Evolutionary conservation across 495 filamentous ascomycete genomes (phyloP), one percentile per base, ranked within the genome.

Genomic region (Aspergillus bertholletiae): DNA sequence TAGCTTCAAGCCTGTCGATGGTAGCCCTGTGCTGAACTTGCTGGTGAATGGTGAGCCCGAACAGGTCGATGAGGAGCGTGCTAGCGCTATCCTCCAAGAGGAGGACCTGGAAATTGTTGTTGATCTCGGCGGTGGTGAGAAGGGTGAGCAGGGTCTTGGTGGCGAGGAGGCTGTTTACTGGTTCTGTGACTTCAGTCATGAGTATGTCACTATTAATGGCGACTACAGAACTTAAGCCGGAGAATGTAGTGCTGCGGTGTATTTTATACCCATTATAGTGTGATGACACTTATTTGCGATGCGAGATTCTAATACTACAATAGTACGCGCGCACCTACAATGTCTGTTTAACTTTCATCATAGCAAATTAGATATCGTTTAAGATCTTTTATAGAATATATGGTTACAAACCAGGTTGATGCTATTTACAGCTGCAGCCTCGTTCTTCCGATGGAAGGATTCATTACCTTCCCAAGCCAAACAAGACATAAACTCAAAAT

Each of bases 181-280:
- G 88, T 96, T 93, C 58, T 97, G 94, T 70, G 94, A 97, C 75
- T 95, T 96, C 72, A 96, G 91, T 72, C 94, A 97, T 69, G 94
- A 97, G 74, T 98, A 94, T 76, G 90, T 87, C 37, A 95, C 90
- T 32, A 96, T 95, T 64, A 95, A 96, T 70, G 90, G 88, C 44
- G 90, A 96, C 70, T 96, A 96, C 74, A 75, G 90, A 58, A 94
- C 90, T 53, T 93, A 59, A 71, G 18, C 3, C 37, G 43, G n/a
- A 23, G 39, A 5, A 1, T 9, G 27, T 5, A 17, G 13, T 22
- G 7, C 39, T 22, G 18, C 11, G 18, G 18, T 43, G 18, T 22
- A 43, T 43, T 18, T 40, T 43, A 43, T 43, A 43, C 39, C 39
- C 39, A 37, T 37, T 37, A 12, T 37, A 6, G 17, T n/a, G 34